Conservation (phyloP, 306 rosid genomes). For the Morella rubra region DNA sequence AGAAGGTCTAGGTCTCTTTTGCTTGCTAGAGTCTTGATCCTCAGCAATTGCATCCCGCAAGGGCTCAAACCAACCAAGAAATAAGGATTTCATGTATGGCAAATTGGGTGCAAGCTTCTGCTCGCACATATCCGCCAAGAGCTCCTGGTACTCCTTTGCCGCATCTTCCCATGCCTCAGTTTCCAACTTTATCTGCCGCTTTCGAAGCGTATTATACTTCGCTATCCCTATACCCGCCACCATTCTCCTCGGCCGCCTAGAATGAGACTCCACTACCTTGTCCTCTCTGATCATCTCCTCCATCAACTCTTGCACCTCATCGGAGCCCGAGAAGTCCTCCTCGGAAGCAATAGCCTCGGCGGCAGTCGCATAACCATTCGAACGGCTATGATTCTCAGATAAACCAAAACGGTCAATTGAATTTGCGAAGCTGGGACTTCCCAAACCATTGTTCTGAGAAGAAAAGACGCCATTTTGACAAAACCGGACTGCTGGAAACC, state of each 20-base stretch:
- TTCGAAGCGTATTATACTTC: constrained; percentile 49
- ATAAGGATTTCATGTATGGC: constrained; percentile 83
- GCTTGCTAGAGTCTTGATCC: constrained; percentile 48
- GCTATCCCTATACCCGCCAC: constrained; percentile 37
- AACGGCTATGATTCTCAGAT: constrained; percentile 21
- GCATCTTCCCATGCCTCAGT: constrained; percentile 97
- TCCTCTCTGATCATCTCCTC: constrained; percentile 40
- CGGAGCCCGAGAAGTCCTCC: constrained; percentile 61
- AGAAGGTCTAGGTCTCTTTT: constrained; percentile 14
- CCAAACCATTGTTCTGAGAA: constrained; percentile 23
- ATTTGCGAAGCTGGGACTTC: constrained; percentile 35
- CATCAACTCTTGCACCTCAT: constrained; percentile 55
- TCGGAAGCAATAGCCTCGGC: constrained; percentile 78
- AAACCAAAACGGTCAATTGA: constrained; percentile 24
- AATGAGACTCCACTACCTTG: constrained; percentile 27
- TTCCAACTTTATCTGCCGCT: constrained; percentile 75
- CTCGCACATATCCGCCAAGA: constrained; percentile 75
- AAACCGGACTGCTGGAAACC: constrained; percentile 17
- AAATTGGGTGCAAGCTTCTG: constrained; percentile 90
- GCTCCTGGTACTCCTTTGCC: constrained; percentile 78
- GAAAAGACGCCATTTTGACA: constrained; percentile 20
- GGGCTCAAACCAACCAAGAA: constrained; percentile 97
- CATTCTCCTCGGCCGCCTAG: constrained; percentile 40
- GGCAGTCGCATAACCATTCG: constrained; percentile 50
- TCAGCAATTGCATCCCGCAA: constrained; percentile 56